Conservation (phyloP, 106 monocot genomes). For the Acorus calamus region DNA sequence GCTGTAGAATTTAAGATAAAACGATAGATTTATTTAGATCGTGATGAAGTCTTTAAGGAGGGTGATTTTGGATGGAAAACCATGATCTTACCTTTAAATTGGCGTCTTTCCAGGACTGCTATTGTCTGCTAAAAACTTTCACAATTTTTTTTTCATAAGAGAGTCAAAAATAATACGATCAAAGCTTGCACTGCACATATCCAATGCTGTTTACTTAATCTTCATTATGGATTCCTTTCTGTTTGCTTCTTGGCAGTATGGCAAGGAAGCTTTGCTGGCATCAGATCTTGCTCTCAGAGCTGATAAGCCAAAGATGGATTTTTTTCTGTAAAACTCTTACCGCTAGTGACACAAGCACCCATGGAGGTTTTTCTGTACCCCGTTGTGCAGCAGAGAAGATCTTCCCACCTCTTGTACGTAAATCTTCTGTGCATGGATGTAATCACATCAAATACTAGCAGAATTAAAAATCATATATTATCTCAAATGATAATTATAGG, state of each 20-base stretch:
- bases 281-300: constrained; percentile 52
- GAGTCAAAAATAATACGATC: too few species aligned
- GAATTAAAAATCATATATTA: neutral
- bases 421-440: neutral
- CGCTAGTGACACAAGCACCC: constrained; percentile 92
- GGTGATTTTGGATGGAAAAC: too few species aligned
- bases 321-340: constrained; percentile 94
- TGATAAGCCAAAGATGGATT: constrained; percentile 52
- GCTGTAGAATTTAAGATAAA: neutral
- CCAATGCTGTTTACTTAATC: neutral
- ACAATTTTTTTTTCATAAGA: too few species aligned
- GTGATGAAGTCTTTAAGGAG: too few species aligned
- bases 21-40: too few species aligned
- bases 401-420: constrained; percentile 73
- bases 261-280: constrained; percentile 63
- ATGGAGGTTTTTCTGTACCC: constrained; percentile 90
- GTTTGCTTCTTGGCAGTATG: constrained; percentile 26
- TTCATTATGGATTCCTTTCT: neutral
- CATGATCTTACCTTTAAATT: too few species aligned
- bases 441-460: neutral
- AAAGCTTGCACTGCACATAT: too few species aligned
- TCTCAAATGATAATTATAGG: constrained; percentile 24
- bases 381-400: constrained; percentile 90
- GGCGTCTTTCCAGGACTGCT: too few species aligned
- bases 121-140: too few species aligned